Percentiles rank a stretch among this genome's conserved stretches.
These are phyloP conservation scores for Monosporascus ibericus DNA, from an alignment of 2,329 filamentous ascomycete genomes.

Conservation along the genomic window DNA sequence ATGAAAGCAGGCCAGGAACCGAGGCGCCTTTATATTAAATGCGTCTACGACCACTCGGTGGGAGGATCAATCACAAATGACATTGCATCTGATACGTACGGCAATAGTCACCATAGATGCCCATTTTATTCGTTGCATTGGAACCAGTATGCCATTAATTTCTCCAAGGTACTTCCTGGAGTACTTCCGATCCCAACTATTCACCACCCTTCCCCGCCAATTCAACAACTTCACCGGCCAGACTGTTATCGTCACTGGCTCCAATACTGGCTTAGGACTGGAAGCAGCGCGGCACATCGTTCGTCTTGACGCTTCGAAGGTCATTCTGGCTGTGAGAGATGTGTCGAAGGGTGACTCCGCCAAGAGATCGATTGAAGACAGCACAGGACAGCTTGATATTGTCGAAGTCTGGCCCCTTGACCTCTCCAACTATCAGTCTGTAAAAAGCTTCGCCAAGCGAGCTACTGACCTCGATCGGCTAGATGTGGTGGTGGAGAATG, in stretches of 20 bases:
- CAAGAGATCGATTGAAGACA: constrained; percentile 24
- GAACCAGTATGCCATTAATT: no score
- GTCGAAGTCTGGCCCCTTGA: constrained; percentile 40
- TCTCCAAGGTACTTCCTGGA: no score
- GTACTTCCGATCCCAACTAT: no score
- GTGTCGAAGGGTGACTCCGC: constrained; percentile 36
- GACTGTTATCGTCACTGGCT: constrained; percentile 33
- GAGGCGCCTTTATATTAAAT: no score
- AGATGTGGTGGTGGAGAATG: constrained; percentile 38
- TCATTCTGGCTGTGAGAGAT: constrained; percentile 33
- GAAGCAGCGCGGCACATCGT: constrained; percentile 31
- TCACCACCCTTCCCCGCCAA: no score
- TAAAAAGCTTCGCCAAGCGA: constrained; percentile 32
- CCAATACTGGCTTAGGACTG: constrained; percentile 34
- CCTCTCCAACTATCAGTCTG: constrained; percentile 32
- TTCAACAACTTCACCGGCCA: constrained; percentile 11
- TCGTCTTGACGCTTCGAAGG: constrained; percentile 22
- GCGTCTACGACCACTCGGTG: no score
- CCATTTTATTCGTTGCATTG: no score
- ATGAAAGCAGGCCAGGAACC: no score
- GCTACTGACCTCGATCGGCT: constrained; percentile 30
- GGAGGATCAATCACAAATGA: no score
- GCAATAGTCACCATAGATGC: no score
- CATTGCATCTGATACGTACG: no score
- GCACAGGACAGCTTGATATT: not conserved